Percentiles rank a stretch among this genome's conserved stretches.
phyloP scores from a whole-genome alignment of 257 asterid species.

The Solanum piurae region DNA sequence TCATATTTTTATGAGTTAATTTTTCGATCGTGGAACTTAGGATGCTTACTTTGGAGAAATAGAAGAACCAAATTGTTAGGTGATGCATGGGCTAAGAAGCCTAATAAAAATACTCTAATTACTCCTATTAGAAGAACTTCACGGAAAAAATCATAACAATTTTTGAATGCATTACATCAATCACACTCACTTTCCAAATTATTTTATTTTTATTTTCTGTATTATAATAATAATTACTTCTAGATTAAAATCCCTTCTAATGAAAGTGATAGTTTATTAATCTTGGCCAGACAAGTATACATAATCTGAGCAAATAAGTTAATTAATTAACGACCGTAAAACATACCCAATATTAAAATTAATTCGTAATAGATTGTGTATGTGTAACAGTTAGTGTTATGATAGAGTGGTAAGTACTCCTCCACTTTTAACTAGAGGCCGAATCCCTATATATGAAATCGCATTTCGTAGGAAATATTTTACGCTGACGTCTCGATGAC shows the following conservation, averaged over 20 bases:
- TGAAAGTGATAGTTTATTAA: slow-evolving; percentile 5
- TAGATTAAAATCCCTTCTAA: background rate
- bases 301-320: background rate
- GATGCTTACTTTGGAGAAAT: background rate
- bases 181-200: background rate
- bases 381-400: background rate
- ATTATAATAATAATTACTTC: background rate
- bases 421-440: background rate
- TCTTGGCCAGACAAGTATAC: background rate
- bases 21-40: background rate
- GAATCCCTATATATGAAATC: background rate
- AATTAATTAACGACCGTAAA: background rate
- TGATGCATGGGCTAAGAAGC: background rate
- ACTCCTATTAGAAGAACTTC: background rate
- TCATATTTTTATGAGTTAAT: too few relatives aligned
- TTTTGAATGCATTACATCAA: background rate
- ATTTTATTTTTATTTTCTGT: background rate
- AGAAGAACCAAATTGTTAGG: background rate
- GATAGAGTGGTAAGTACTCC: accelerated
- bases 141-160: background rate
- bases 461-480: background rate
- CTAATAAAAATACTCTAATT: background rate
- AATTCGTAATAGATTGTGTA: background rate
- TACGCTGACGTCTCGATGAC: accelerated
- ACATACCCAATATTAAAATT: background rate